Percentiles rank a stretch among this genome's conserved stretches.
Conservation (phyloP, 768 basidiomycete species). For the Cystofilobasidium ferigula region DNA sequence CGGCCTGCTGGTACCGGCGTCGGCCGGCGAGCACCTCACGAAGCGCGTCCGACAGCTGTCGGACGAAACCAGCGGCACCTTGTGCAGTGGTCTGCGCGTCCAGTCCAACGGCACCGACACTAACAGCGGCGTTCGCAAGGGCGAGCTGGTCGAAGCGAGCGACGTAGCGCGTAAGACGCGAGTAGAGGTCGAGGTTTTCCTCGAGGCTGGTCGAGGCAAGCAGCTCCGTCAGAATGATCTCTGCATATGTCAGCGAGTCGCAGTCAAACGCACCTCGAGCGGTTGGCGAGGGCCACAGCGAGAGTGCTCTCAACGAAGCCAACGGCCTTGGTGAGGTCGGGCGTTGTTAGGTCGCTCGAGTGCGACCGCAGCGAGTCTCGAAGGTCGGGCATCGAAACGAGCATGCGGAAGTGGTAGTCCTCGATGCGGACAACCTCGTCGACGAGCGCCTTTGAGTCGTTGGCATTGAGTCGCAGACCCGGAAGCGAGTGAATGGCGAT, state of each 20-base stretch:
- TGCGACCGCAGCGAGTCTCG: slow-evolving; percentile 55
- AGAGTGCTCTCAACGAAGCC: slow-evolving; percentile 70
- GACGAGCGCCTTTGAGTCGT: slow-evolving; percentile 47
- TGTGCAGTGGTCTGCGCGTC: neutral
- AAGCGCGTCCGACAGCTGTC: slow-evolving; percentile 19
- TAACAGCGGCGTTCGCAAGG: neutral
- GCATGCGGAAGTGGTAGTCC: slow-evolving; percentile 43
- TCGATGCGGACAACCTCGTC: slow-evolving; percentile 19
- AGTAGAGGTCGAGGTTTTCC: neutral
- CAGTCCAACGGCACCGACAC: slow-evolving; percentile 1
- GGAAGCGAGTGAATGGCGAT: slow-evolving; percentile 29
- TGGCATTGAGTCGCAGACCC: slow-evolving; percentile 11
- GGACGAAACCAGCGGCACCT: neutral
- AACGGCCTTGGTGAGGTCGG: slow-evolving; percentile 69
- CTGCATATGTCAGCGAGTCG: too few species aligned
- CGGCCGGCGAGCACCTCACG: slow-evolving; percentile 11
- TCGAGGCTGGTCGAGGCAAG: too few species aligned
- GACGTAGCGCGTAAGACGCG: neutral
- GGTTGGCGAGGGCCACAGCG: slow-evolving; percentile 51
- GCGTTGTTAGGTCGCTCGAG: slow-evolving; percentile 70
- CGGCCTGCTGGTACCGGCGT: slow-evolving; percentile 7
- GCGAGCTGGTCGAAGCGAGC: neutral
- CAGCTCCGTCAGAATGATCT: too few species aligned
- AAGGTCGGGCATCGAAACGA: slow-evolving; percentile 55
- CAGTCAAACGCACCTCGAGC: slow-evolving; percentile 53